Evolutionary conservation across 1,139 yeast genomes (phyloP).

Genomic region (Geotrichum reessii): DNA sequence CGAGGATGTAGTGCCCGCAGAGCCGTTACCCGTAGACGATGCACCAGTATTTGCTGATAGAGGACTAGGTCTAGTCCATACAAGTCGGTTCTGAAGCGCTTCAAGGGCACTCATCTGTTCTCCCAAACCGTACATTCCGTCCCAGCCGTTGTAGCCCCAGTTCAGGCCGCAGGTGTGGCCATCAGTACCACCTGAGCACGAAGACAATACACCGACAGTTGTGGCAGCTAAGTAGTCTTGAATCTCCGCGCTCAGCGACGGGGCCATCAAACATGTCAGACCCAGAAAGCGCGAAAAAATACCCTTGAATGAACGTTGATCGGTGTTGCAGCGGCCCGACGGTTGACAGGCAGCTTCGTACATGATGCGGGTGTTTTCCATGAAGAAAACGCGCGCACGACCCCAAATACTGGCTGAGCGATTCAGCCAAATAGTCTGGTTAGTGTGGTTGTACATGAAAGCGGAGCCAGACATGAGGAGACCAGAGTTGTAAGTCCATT

Average conservation of each 20-base stretch:
- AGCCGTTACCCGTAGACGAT: constrained; percentile 36
- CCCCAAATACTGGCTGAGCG: constrained; percentile 39
- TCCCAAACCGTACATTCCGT: constrained; percentile 79
- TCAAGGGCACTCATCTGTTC: constrained; percentile 90
- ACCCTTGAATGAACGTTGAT: constrained; percentile 87
- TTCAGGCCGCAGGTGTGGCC: constrained; percentile 85
- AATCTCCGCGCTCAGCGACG: constrained; percentile 52
- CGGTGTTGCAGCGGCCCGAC: constrained; percentile 61
- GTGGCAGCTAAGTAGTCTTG: constrained; percentile 51
- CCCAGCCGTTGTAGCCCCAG: constrained; percentile 72
- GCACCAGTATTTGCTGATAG: constrained; percentile 45
- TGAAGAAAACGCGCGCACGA: constrained; percentile 55
- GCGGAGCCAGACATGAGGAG: constrained; percentile 76
- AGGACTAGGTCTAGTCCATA: constrained; percentile 40
- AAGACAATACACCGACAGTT: constrained; percentile 72
- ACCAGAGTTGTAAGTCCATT: constrained; percentile 91
- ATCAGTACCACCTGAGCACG: constrained; percentile 83
- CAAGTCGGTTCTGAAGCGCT: constrained; percentile 53
- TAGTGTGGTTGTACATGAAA: constrained; percentile 69
- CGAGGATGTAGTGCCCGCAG: constrained; percentile 29
- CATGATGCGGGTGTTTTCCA: constrained; percentile 53
- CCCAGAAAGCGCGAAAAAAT: constrained; percentile 73
- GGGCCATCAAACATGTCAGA: constrained; percentile 65
- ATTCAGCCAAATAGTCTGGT: constrained; percentile 60
- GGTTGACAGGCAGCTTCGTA: constrained; percentile 80